phyloP scores from a whole-genome alignment of 1,284 basidiomycete species.

The Paramarasmius palmivorus region DNA sequence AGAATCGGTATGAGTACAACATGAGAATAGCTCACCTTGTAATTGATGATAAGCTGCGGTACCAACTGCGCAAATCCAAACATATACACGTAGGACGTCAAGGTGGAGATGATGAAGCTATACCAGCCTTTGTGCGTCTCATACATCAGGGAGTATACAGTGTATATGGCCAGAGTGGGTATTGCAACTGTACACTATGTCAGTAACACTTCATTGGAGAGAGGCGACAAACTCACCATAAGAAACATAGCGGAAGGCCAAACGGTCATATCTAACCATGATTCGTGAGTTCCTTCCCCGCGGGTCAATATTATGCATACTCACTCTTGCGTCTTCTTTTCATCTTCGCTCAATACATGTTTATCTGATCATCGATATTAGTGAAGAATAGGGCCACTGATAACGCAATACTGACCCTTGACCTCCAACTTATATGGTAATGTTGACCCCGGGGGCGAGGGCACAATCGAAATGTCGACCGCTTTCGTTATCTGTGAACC shows the following conservation, averaged over 20 bases:
- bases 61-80: slow-evolving; percentile 96
- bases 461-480: slow-evolving; percentile 76
- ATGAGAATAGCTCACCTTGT: too few species aligned
- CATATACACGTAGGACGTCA: slow-evolving; percentile 91
- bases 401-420: slow-evolving; percentile 54
- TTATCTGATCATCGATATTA: slow-evolving; percentile 61
- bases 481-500: slow-evolving; percentile 75
- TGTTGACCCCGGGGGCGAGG: slow-evolving; percentile 57
- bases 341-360: slow-evolving; percentile 90
- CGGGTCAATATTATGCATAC: slow-evolving; percentile 27
- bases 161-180: slow-evolving; percentile 84
- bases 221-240: slow-evolving; percentile 34
- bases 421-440: slow-evolving; percentile 84
- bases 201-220: too few species aligned
- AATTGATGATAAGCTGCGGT: slow-evolving; percentile 94
- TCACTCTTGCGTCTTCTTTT: slow-evolving; percentile 97
- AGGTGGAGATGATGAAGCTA: slow-evolving; percentile 87
- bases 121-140: slow-evolving; percentile 94
- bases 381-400: slow-evolving; percentile 10
- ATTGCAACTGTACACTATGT: slow-evolving; percentile 52
- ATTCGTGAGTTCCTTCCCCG: slow-evolving; percentile 23
- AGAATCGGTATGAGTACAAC: too few species aligned
- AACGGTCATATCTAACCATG: slow-evolving; percentile 68
- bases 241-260: slow-evolving; percentile 90
- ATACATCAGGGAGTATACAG: slow-evolving; percentile 88